A percentile compares a stretch with the other conserved stretches of the same genome.
Conservation (phyloP, 2,329 filamentous ascomycete genomes). For the Pseudogymnoascus sp. region DNA sequence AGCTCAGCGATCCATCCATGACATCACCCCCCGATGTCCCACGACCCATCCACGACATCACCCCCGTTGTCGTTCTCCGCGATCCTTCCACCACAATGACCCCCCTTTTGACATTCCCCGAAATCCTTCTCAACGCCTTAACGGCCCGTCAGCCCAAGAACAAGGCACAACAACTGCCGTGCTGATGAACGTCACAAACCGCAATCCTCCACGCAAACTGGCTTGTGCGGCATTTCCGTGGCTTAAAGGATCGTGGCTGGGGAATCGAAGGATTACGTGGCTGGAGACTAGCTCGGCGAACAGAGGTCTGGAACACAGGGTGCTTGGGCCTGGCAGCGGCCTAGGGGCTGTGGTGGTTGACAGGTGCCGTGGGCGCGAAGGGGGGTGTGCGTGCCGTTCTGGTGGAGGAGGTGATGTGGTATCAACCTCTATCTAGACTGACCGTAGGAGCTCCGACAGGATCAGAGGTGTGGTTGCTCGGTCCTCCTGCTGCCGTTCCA, state of each 20-base stretch:
- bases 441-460: background rate
- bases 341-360: background rate
- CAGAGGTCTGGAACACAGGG: background rate
- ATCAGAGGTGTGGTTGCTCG: background rate
- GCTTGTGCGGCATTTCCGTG: background rate
- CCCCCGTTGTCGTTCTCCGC: background rate
- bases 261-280: background rate
- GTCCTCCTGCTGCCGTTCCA: background rate
- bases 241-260: background rate
- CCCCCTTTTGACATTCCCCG: no score
- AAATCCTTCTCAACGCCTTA: background rate
- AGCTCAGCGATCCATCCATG: background rate
- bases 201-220: background rate
- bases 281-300: background rate
- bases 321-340: background rate
- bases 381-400: background rate
- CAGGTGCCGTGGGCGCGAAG: background rate
- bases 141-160: background rate
- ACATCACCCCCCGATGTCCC: background rate
- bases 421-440: background rate
- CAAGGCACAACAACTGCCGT: background rate
- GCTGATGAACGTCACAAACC: background rate
- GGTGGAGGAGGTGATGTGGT: background rate
- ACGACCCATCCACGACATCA: background rate
- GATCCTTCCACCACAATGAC: background rate